Base-by-base conservation (phyloP, 1,284 basidiomycete genomes). In the Crepidotus sp. region DNA sequence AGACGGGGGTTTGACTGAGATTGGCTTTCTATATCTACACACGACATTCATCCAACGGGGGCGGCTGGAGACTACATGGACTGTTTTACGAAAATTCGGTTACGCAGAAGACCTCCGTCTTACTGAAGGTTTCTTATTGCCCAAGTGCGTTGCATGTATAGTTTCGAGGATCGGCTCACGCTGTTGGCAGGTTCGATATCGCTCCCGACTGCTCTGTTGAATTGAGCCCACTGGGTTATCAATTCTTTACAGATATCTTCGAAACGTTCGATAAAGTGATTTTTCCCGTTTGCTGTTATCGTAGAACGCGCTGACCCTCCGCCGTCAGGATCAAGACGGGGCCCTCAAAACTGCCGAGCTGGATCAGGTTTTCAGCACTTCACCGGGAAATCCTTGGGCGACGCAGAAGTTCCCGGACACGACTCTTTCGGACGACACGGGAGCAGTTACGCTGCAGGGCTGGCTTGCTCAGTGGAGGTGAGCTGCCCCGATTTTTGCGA, bases 401-500 rank as follows among this genome's bases (percentile, higher is more conserved):
- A 74, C 73, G 15, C 82, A 88, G 57, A 86, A 83, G 36, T 94
- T 94, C 65, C 87, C 90, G 0, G 86, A 92, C 56, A 94, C 84
- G 1, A 95, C 92, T 2, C 75, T 94, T 38, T 86, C 91, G 9
- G 87, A 94, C 57, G 93, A 95, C 58, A 72, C 79, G 32, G 93
- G 91, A 7, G 80, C 87, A 8, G 89, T 98, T 11, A 98, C 95
- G 13, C 65, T 98, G 38, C 95, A 98, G 65, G 92, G 92, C 6
- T 98, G 95, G 95, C 70, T 98, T 13, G 95, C 95, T 18, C 94
- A 98, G 61, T 98, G 95, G 95, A 96, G 90, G 91, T 90, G 50
- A 43, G 59, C 13, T 56, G 11, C 7, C 13, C 10, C 6, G 4
- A 26, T 19, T 40, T 30, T 36, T n/a, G n/a, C 21, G 9, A 15